Evolutionary conservation across 768 basidiomycete species (phyloP), one percentile per base, ranked within the genome.

Genomic region (Lactarius trivialis): DNA sequence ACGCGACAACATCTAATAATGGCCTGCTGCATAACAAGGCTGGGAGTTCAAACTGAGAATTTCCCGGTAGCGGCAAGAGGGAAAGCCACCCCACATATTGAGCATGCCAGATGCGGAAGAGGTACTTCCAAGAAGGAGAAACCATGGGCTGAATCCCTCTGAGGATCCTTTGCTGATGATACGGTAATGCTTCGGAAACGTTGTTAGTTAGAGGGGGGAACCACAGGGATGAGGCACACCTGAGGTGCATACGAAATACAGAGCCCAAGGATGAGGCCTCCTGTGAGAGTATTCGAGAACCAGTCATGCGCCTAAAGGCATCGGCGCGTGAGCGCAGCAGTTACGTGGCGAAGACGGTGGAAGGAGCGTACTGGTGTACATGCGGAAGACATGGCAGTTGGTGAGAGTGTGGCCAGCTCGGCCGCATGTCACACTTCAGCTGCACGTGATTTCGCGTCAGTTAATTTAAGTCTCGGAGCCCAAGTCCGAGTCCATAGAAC

Each of bases 121-220:
- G 0, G 89, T 91, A 65, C 86, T 87, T 7, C 97, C 97, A 0
- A 98, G 82, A 7, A 98, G 77, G 36, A 98, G 76, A 70, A 91
- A 98, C 82, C 89, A 87, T 19, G 95, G 93, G 64, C 90, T 94
- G 65, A 98, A 85, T 0, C 97, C 97, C 67, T 95, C 86, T 0
- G 89, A 93, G 0, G 93, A 88, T 41, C 83, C 80, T 26, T 84
- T 79, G 55, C 77, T 71, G 68, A 97, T 88, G 67, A 97, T 97
- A 7, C 93, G 82, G 57, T 84, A 75, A 68, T 92, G 91, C 88
- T 93, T 39, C n/a, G 3, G 24, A 14, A 32, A 55, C 15, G 5
- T 55, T 15, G 26, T 41, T 15, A 12, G 37, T 33, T n/a, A 32
- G 33, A 36, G 34, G 7, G 8, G 37, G 30, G 28, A 9, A 21